Conservation (phyloP, 139 green algal species). For the Edaphochlamys debaryana region DNA sequence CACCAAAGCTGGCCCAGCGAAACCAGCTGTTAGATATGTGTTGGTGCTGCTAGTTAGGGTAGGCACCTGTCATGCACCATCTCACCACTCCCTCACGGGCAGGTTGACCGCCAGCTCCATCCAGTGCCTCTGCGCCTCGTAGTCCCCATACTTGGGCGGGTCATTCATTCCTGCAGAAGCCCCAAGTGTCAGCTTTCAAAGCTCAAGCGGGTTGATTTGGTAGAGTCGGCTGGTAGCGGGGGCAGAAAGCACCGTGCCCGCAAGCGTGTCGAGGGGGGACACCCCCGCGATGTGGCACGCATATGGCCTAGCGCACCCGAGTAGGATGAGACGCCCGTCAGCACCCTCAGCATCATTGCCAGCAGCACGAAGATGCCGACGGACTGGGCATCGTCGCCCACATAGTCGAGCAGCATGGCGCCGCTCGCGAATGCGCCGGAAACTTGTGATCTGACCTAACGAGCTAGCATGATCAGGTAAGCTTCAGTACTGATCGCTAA, state of each 20-base stretch:
- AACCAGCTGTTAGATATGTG: too few species aligned
- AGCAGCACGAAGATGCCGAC: constrained; percentile 30
- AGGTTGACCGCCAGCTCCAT: constrained; percentile 95
- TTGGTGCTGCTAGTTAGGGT: too few species aligned
- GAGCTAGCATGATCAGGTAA: too few species aligned
- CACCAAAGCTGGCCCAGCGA: too few species aligned
- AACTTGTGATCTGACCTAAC: too few species aligned
- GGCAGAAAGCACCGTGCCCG: not conserved
- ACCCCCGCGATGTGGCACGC: not conserved
- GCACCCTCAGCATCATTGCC: constrained; percentile 75
- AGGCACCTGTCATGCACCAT: too few species aligned
- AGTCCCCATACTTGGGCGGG: constrained; percentile 94
- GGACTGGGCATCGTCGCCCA: not conserved
- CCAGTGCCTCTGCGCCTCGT: constrained; percentile 98
- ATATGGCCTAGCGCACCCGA: constrained; percentile 65
- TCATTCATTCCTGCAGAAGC: constrained; percentile 62
- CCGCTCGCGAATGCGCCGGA: too few species aligned
- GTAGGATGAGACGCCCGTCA: constrained; percentile 78
- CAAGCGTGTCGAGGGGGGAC: not conserved
- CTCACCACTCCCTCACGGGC: constrained; percentile 85
- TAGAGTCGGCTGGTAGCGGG: not conserved
- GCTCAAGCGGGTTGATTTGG: not conserved
- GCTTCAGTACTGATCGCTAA: too few species aligned
- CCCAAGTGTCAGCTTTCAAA: not conserved
- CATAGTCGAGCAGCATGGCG: constrained; percentile 3